These are phyloP conservation scores for Coniochaeta sp. DNA, from an alignment of 2,329 filamentous ascomycete genomes.

Conservation along the genomic window DNA sequence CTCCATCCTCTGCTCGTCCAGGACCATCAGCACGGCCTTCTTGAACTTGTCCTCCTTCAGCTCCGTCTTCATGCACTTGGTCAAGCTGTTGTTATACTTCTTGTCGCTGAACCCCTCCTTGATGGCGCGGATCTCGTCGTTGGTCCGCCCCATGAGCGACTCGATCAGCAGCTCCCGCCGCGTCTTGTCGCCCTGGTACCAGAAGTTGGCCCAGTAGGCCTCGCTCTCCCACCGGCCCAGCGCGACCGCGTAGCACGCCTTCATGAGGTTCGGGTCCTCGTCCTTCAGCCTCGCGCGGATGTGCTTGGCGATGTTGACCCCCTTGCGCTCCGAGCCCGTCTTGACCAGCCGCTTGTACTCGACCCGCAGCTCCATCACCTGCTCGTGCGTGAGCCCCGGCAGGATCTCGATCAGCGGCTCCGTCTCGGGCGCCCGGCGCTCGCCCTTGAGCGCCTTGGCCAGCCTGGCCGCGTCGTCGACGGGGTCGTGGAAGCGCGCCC, in stretches of 20 bases:
- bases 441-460: constrained; percentile 64
- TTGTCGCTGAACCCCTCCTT: constrained; percentile 87
- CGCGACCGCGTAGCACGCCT: constrained; percentile 83
- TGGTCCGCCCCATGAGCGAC: constrained; percentile 80
- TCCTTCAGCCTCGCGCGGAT: constrained; percentile 71
- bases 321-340: constrained; percentile 62
- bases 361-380: constrained; percentile 75
- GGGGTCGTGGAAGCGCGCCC: constrained; percentile 77
- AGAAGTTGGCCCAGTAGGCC: constrained; percentile 97
- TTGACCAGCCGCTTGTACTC: constrained; percentile 92
- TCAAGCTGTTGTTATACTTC: constrained; percentile 76
- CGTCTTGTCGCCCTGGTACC: constrained; percentile 84
- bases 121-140: constrained; percentile 79
- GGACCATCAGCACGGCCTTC: constrained; percentile 71
- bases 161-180: constrained; percentile 88
- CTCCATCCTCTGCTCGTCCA: constrained; percentile 79
- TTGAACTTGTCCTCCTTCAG: constrained; percentile 96
- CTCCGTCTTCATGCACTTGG: constrained; percentile 83
- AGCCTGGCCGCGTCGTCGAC: constrained; percentile 70
- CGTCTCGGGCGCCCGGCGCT: constrained; percentile 55
- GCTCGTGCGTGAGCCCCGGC: constrained; percentile 75
- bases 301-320: constrained; percentile 80
- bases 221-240: constrained; percentile 88
- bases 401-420: constrained; percentile 74
- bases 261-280: constrained; percentile 69